Percentiles rank a stretch among this genome's conserved stretches.
Evolutionary conservation across 106 monocot species (phyloP).

Genomic region (Amphibolis antarctica): DNA sequence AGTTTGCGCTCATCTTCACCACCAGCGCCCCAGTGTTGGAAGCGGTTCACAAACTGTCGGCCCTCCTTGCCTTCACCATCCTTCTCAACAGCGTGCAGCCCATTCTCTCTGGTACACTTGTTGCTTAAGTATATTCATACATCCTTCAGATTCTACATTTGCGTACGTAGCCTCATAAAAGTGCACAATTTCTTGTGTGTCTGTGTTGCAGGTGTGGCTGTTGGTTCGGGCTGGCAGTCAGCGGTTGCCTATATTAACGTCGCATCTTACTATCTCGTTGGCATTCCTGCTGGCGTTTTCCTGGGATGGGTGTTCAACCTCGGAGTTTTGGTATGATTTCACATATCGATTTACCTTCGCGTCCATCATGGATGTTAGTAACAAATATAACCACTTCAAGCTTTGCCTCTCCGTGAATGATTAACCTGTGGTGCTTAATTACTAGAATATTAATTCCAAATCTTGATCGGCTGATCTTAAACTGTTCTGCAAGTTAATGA

Average conservation of each 20-base stretch:
- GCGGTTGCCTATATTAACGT: slow-evolving; percentile 11
- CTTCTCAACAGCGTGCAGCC: slow-evolving; percentile 92
- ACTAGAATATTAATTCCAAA: too few relatives aligned
- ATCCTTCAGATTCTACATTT: background rate
- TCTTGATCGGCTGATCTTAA: too few relatives aligned
- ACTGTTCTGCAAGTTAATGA: too few relatives aligned
- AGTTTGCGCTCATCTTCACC: slow-evolving; percentile 63
- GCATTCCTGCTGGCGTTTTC: slow-evolving; percentile 7
- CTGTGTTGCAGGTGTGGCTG: slow-evolving; percentile 15
- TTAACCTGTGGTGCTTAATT: too few relatives aligned
- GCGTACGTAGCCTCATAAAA: too few relatives aligned
- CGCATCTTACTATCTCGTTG: slow-evolving; percentile 16
- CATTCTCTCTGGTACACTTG: slow-evolving; percentile 54
- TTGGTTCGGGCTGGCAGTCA: slow-evolving; percentile 17
- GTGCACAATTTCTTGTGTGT: background rate
- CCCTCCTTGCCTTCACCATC: slow-evolving; percentile 77
- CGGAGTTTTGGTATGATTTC: slow-evolving; percentile 8
- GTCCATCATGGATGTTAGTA: too few relatives aligned
- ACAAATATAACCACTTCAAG: too few relatives aligned
- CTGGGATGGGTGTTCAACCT: slow-evolving; percentile 10
- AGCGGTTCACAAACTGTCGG: slow-evolving; percentile 58
- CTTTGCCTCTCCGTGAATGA: too few relatives aligned
- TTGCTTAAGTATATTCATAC: background rate
- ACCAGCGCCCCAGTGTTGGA: slow-evolving; percentile 35
- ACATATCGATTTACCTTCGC: too few relatives aligned